phyloP scores from a whole-genome alignment of 768 basidiomycete species.

The Tricholoma saponaceum region DNA sequence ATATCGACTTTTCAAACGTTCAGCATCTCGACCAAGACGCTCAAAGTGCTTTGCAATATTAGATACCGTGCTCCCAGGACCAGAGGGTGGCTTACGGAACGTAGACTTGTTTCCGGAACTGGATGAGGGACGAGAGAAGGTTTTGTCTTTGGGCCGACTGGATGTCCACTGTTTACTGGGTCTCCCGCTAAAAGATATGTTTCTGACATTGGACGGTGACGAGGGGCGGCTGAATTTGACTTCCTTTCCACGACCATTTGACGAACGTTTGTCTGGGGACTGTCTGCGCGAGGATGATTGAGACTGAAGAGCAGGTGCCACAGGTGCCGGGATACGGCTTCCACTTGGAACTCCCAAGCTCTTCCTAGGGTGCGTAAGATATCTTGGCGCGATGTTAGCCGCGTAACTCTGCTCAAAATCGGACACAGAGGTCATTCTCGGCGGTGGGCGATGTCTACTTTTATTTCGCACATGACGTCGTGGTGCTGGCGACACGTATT shows the following conservation, averaged over 20 bases:
- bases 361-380: slow-evolving; percentile 54
- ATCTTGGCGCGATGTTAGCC: slow-evolving; percentile 82
- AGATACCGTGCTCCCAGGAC: slow-evolving; percentile 68
- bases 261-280: slow-evolving; percentile 69
- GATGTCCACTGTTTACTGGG: slow-evolving; percentile 34
- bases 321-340: slow-evolving; percentile 54
- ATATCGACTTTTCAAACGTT: slow-evolving; percentile 74
- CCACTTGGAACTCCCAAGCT: slow-evolving; percentile 29
- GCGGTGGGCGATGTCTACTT: slow-evolving; percentile 45
- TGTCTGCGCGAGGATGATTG: slow-evolving; percentile 55
- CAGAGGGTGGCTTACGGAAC: slow-evolving; percentile 48
- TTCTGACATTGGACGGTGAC: slow-evolving; percentile 36
- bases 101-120: slow-evolving; percentile 43
- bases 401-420: slow-evolving; percentile 93
- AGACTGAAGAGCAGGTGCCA: slow-evolving; percentile 49
- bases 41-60: slow-evolving; percentile 92
- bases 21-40: slow-evolving; percentile 69
- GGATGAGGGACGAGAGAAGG: slow-evolving; percentile 39
- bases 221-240: slow-evolving; percentile 40
- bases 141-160: slow-evolving; percentile 37
- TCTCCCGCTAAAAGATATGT: slow-evolving; percentile 26
- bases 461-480: slow-evolving; percentile 43
- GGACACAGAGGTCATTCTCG: slow-evolving; percentile 61
- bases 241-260: slow-evolving; percentile 33
- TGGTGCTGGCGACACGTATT: slow-evolving; percentile 39